phyloP scores from a whole-genome alignment of 2,329 filamentous ascomycete species.

The Chaetomiaceae sp. region DNA sequence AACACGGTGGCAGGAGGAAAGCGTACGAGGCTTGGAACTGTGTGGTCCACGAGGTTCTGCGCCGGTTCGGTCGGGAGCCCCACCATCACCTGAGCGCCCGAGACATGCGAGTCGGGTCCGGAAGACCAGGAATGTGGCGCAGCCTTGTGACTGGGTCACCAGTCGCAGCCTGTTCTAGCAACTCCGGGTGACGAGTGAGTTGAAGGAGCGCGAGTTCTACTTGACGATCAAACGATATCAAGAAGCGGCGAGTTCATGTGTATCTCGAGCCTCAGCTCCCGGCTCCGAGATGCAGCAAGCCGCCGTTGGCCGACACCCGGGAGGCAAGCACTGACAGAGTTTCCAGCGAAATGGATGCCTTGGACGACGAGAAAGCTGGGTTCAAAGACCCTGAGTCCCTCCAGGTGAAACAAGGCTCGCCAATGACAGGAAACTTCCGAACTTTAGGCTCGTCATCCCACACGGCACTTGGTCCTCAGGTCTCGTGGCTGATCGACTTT shows the following conservation, averaged over 20 bases:
- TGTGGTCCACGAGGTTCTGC: slow-evolving; percentile 7
- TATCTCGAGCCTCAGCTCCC: too few species aligned
- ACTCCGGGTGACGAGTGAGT: too few species aligned
- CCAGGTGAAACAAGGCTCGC: background rate
- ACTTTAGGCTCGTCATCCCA: background rate
- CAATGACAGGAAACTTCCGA: background rate
- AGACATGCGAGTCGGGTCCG: background rate
- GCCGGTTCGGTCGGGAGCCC: slow-evolving; percentile 13
- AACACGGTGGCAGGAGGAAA: slow-evolving; percentile 5
- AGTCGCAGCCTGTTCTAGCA: background rate
- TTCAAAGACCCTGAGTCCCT: background rate
- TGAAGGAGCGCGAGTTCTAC: too few species aligned
- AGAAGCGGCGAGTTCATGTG: too few species aligned
- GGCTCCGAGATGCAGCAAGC: too few species aligned
- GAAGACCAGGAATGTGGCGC: slow-evolving; percentile 4
- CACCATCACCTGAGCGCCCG: slow-evolving; percentile 3
- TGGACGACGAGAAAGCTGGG: too few species aligned
- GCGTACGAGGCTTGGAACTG: slow-evolving; percentile 9
- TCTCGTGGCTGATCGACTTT: background rate
- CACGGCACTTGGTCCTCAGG: background rate
- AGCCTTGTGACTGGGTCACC: slow-evolving; percentile 21
- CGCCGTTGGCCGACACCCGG: too few species aligned
- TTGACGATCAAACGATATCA: too few species aligned
- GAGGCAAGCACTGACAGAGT: background rate
- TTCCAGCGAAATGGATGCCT: too few species aligned